These are phyloP conservation scores for Penicillium cosmopolitanum DNA, from an alignment of 495 filamentous ascomycete genomes.

Conservation along the genomic window DNA sequence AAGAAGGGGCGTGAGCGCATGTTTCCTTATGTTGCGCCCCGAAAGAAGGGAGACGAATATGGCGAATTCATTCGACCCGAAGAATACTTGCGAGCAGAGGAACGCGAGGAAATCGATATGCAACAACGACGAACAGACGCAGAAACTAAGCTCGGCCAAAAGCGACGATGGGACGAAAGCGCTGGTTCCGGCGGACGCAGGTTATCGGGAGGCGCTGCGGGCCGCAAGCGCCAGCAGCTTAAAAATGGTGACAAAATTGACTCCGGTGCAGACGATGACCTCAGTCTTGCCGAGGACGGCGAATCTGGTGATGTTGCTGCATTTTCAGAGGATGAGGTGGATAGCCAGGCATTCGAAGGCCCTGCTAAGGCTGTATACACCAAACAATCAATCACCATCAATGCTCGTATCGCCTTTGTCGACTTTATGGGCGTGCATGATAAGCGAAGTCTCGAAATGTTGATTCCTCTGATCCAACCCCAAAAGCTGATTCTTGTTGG, in stretches of 20 bases:
- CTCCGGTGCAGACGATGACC: constrained; percentile 44
- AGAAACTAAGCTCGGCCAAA: constrained; percentile 80
- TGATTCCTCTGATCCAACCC: constrained; percentile 92
- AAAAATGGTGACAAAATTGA: constrained; percentile 50
- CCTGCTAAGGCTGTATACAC: constrained; percentile 74
- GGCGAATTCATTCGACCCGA: constrained; percentile 92
- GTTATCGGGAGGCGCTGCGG: constrained; percentile 32
- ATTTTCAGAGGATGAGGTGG: constrained; percentile 50
- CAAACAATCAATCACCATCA: constrained; percentile 62
- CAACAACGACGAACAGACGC: constrained; percentile 53
- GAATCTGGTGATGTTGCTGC: constrained; percentile 52
- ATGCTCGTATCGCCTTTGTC: constrained; percentile 78
- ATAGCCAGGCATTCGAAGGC: constrained; percentile 57
- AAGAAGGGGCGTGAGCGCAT: constrained; percentile 92
- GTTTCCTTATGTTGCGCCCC: constrained; percentile 83
- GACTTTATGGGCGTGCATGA: constrained; percentile 94
- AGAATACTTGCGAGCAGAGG: constrained; percentile 91
- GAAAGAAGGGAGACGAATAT: constrained; percentile 85
- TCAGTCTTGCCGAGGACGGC: constrained; percentile 42
- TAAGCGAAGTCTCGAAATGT: constrained; percentile 87
- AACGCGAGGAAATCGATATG: constrained; percentile 79
- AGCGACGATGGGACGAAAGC: constrained; percentile 87
- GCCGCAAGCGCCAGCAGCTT: constrained; percentile 50
- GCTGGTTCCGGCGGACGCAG: constrained; percentile 42
- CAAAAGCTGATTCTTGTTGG: constrained; percentile 89